A percentile compares a stretch with the other conserved stretches of the same genome.
Conservation (phyloP, 208 protist species). For the Trypanosoma platydactyli region DNA sequence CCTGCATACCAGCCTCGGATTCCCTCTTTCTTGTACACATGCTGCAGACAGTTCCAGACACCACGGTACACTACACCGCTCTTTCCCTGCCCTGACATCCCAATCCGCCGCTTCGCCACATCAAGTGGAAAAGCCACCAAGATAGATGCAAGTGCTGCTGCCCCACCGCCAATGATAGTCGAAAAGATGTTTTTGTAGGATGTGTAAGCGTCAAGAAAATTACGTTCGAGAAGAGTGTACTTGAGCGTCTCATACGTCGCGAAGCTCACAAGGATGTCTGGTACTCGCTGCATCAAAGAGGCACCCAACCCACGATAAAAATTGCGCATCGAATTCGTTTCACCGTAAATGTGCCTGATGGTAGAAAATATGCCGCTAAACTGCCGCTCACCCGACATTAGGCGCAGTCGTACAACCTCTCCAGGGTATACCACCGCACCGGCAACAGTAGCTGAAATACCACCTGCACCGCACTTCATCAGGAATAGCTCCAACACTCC, state of each 20-base stretch:
- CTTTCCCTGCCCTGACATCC: constrained; percentile 77
- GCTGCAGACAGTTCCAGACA: constrained; percentile 61
- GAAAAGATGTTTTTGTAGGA: constrained; percentile 45
- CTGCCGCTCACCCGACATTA: constrained; percentile 80
- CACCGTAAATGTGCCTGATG: constrained; percentile 55
- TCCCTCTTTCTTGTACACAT: constrained; percentile 71
- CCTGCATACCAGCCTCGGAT: constrained; percentile 81
- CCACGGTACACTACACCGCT: constrained; percentile 65
- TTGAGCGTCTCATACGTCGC: constrained; percentile 90
- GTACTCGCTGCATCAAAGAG: constrained; percentile 83
- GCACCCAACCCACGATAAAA: constrained; percentile 88
- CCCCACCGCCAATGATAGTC: constrained; percentile 65
- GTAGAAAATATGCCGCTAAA: constrained; percentile 72
- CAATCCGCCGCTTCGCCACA: constrained; percentile 86
- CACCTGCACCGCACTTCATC: constrained; percentile 86
- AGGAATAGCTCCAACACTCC: constrained; percentile 72
- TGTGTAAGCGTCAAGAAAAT: constrained; percentile 33
- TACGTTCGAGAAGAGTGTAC: constrained; percentile 59
- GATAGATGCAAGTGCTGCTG: constrained; percentile 77
- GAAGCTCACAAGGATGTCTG: constrained; percentile 86
- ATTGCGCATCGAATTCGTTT: constrained; percentile 77
- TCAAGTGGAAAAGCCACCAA: constrained; percentile 75
- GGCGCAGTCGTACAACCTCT: constrained; percentile 86
- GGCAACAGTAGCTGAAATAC: constrained; percentile 77
- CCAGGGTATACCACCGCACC: constrained; percentile 82